Evolutionary conservation across 179 eudicot genomes (phyloP), one percentile per base, ranked within the genome.

Genomic region (Patellifolia procumbens): DNA sequence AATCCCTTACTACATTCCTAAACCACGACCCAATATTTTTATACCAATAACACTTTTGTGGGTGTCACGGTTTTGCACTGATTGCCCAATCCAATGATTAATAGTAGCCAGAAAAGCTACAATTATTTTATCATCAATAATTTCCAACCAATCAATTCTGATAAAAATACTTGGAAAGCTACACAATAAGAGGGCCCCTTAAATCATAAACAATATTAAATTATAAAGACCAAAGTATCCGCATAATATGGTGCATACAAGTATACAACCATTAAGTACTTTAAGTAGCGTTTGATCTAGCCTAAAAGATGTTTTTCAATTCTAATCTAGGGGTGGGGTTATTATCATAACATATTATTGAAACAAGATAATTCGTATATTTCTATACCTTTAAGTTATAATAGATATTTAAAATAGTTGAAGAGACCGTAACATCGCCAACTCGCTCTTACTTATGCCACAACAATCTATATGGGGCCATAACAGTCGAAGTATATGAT

Each of bases 81-180:
- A 79, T 73, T 74, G 32, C 37, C 22, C 39, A 17, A 60, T 20
- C 64, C 75, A 79, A 79, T 79, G 74, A 79, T 79, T 74, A 74
- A 46, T 34, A 74, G 29, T 42, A 16, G 59, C 19, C 59, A 16
- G 0, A 39, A 51, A 22, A 64, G 11, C 39, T 5, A 49, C 12
- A 37, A 3, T 15, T 61, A 65, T 65, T 43, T 64, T 72, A 73
- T 22, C 42, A 61, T n/a, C 77, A 53, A 43, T 67, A 66, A 34
- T 43, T 67, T 67, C 39, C 61, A 49, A 28, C 78, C 78, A 31
- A 68, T 73, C 60, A 74, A 68, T 35, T 64, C 6, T 59, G 64
- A 68, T 67, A 55, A 72, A 52, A 72, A 11, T 32, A 55, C 9
- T 32, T 35, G 32, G 46, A 53, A 67, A 45, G 48, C 49, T 39